A percentile compares a stretch with the other conserved stretches of the same genome.
phyloP scores from a whole-genome alignment of 352 stramenopile species.

The Achlya hypogyna region DNA sequence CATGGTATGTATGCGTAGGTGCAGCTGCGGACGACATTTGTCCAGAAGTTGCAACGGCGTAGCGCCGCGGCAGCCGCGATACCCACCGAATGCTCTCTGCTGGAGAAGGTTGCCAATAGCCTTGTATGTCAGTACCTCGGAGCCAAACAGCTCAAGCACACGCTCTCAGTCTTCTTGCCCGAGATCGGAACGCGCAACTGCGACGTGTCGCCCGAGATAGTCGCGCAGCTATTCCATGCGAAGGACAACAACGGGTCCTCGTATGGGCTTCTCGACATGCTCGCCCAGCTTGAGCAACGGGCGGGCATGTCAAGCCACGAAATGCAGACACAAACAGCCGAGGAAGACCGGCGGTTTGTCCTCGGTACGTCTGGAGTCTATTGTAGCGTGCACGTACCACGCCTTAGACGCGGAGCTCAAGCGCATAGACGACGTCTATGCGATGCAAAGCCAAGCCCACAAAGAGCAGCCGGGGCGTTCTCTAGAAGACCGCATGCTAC shows the following conservation, averaged over 20 bases:
- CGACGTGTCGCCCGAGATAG: background rate
- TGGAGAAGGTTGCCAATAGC: slow-evolving; percentile 18
- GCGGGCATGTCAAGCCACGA: background rate
- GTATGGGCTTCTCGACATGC: slow-evolving; percentile 3
- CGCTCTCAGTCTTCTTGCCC: slow-evolving; percentile 15
- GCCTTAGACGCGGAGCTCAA: slow-evolving; percentile 11
- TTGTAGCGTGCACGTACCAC: background rate
- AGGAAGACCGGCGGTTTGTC: slow-evolving; percentile 11
- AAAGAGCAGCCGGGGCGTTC: background rate
- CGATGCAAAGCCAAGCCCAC: background rate
- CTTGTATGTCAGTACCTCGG: slow-evolving; percentile 12
- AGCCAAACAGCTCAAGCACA: slow-evolving; percentile 19
- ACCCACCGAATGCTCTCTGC: slow-evolving; percentile 3
- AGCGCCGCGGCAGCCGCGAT: background rate
- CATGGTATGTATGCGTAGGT: slow-evolving; percentile 1
- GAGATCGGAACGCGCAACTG: slow-evolving; percentile 10
- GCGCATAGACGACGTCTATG: slow-evolving; percentile 18
- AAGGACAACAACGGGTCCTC: background rate
- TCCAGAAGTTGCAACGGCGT: slow-evolving; percentile 9
- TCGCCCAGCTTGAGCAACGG: background rate
- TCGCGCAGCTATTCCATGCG: background rate
- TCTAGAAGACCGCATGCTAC: background rate
- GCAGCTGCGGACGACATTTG: slow-evolving; percentile 16
- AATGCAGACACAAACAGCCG: slow-evolving; percentile 10
- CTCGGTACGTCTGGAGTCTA: too few species aligned